A percentile compares a stretch with the other conserved stretches of the same genome.
phyloP scores from a whole-genome alignment of 1,284 basidiomycete genomes.

The Rhodotorula sp. region DNA sequence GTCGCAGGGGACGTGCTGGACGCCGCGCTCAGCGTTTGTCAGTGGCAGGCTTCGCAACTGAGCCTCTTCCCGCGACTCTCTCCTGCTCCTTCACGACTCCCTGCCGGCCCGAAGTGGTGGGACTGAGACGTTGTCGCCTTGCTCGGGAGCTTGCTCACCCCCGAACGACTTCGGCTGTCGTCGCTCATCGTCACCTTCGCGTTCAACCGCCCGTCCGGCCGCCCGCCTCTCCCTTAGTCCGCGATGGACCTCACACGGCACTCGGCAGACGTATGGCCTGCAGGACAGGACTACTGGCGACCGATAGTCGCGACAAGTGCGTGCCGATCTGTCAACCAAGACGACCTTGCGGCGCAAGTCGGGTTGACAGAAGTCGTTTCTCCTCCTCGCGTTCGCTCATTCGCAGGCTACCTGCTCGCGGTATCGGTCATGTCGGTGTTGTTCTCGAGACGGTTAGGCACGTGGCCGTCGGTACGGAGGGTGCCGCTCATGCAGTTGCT shows the following conservation, averaged over 20 bases:
- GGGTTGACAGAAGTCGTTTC: not conserved
- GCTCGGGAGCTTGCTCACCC: too few species aligned
- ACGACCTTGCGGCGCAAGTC: not conserved
- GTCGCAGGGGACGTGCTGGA: too few species aligned
- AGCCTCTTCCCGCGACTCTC: too few species aligned
- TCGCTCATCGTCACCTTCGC: too few species aligned
- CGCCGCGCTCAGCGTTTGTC: too few species aligned
- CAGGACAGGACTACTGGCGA: constrained; percentile 9
- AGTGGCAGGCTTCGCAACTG: too few species aligned
- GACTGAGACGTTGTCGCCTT: too few species aligned
- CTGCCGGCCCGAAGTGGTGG: too few species aligned
- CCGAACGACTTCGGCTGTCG: not conserved
- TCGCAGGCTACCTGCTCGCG: constrained; percentile 13
- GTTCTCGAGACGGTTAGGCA: not conserved
- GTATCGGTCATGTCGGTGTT: constrained; percentile 11
- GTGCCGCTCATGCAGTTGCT: constrained; percentile 42
- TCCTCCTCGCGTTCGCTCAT: not conserved
- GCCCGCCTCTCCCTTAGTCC: not conserved
- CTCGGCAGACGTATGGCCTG: constrained; percentile 17
- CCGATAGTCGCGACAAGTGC: constrained; percentile 18
- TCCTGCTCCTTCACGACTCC: too few species aligned
- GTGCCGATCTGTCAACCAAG: not conserved
- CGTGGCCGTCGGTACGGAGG: constrained; percentile 28
- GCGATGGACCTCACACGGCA: not conserved
- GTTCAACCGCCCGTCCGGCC: not conserved